Percentiles rank a stretch among this genome's conserved stretches.
phyloP scores from a whole-genome alignment of 768 basidiomycete genomes.

The Steccherinum ochraceum region DNA sequence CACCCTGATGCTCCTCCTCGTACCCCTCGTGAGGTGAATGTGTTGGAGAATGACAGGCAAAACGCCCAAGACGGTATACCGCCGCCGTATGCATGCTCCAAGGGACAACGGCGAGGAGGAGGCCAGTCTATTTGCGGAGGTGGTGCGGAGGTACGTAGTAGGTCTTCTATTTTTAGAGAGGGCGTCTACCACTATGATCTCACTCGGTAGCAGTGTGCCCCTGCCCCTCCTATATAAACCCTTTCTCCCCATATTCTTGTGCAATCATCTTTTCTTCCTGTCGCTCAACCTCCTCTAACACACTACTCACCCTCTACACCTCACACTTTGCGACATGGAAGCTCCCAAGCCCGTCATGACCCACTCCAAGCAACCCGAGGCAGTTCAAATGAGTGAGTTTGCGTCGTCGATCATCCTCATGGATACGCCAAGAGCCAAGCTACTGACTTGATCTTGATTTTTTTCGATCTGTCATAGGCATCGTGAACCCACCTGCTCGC shows the following conservation, averaged over 20 bases:
- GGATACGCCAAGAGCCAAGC: background rate
- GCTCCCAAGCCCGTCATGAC: slow-evolving; percentile 22
- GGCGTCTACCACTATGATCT: background rate
- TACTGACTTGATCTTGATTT: background rate
- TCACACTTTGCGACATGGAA: slow-evolving; percentile 20
- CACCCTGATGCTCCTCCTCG: no score
- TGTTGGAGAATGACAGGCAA: no score
- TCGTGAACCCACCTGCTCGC: slow-evolving; percentile 38
- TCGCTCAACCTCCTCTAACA: background rate
- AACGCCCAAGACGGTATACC: no score
- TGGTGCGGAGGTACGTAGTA: background rate
- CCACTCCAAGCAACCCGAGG: slow-evolving; percentile 51
- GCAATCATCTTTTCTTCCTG: background rate
- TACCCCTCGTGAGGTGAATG: no score
- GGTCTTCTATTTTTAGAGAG: background rate
- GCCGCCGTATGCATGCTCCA: no score
- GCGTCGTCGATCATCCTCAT: background rate
- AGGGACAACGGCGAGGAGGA: background rate
- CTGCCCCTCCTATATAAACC: background rate
- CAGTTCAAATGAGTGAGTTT: slow-evolving; percentile 56
- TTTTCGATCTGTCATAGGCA: slow-evolving; percentile 27
- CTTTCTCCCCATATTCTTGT: background rate
- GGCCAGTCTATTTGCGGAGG: background rate
- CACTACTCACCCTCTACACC: background rate
- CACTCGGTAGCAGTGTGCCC: background rate